Evolutionary conservation across 257 asterid species (phyloP).

Genomic region (Cynanchum wilfordii): DNA sequence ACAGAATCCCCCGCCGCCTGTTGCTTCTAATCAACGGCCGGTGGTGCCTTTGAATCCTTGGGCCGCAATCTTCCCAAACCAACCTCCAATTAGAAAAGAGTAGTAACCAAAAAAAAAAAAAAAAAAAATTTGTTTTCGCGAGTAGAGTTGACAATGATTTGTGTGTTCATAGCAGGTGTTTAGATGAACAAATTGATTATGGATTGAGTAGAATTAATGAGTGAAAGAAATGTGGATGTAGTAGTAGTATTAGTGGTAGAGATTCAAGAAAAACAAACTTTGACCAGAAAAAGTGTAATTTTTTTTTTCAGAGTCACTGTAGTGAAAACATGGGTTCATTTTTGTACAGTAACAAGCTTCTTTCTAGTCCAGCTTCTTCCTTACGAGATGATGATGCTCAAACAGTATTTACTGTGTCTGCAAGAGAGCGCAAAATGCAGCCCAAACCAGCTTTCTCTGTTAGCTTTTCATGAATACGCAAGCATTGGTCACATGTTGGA

Average conservation of each 20-base stretch:
- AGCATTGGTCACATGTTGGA: slow-evolving; percentile 96
- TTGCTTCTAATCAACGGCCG: slow-evolving; percentile 30
- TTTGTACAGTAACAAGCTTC: not conserved
- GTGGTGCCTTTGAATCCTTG: slow-evolving; percentile 44
- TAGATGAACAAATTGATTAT: slow-evolving; percentile 14
- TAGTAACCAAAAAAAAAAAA: too few species aligned
- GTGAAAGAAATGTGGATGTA: too few species aligned
- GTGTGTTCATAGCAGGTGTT: not conserved
- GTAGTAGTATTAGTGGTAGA: too few species aligned
- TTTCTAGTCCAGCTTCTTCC: not conserved
- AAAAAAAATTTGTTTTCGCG: too few species aligned
- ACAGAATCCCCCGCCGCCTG: slow-evolving; percentile 1
- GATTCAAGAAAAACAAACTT: too few species aligned
- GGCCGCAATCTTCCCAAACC: slow-evolving; percentile 48
- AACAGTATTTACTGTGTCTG: slow-evolving; percentile 80
- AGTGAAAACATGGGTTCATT: not conserved
- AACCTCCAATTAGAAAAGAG: slow-evolving; percentile 14
- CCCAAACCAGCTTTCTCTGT: slow-evolving; percentile 96
- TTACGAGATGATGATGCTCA: slow-evolving; percentile 17
- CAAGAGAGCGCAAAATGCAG: slow-evolving; percentile 78
- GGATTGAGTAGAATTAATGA: not conserved
- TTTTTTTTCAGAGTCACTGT: not conserved
- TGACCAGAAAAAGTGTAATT: too few species aligned
- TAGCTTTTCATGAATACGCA: slow-evolving; percentile 82
- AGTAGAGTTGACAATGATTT: too few species aligned